Evolutionary conservation across 129 eudicot genomes (phyloP), one percentile per base, ranked within the genome.

Genomic region (Kitagawia praeruptora): DNA sequence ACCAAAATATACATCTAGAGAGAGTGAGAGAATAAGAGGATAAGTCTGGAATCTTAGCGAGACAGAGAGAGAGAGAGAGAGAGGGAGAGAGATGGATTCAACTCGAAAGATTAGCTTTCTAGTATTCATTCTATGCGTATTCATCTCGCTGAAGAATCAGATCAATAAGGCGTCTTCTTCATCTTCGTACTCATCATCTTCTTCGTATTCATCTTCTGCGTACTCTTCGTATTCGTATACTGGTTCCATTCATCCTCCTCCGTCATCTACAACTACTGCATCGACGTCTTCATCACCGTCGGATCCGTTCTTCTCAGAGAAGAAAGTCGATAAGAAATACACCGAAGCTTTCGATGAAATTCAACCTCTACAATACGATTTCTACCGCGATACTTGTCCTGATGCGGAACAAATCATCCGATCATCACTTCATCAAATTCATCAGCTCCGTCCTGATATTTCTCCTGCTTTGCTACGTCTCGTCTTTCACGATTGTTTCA

Each of bases 401-500:
- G 48, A 80, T 23, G 89, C 95, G 8, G 85, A 87, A 74, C 81
- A 82, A 27, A 85, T 89, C 31, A 81, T 92, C 70, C 73, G 86
- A 67, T 82, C 83, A 23, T 40, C 87, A 8, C 72, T 89, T 63
- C 88, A 81, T 38, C 82, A 75, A 18, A 82, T 88, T 74, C 69
- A 86, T 67, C 70, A 42, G 8, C 64, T 40, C 31, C 82, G 77
- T n/a, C 77, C 87, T 6, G 82, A 79, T 53, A 82, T 81, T 19
- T 83, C 86, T 64, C 95, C 97, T 42, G 88, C 95, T 2, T 69
- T 92, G 21, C 77, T 92, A 63, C 85, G 95, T 41, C 78, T 92
- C 28, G 88, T 84, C 42, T 92, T 92, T 80, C 97, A 92, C 69
- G 95, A 89, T 74, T 92, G 95, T 73, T 89, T 89, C 75, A 75